Evolutionary conservation across 352 stramenopile species (phyloP).

Genomic region (Pythium folliculosum): DNA sequence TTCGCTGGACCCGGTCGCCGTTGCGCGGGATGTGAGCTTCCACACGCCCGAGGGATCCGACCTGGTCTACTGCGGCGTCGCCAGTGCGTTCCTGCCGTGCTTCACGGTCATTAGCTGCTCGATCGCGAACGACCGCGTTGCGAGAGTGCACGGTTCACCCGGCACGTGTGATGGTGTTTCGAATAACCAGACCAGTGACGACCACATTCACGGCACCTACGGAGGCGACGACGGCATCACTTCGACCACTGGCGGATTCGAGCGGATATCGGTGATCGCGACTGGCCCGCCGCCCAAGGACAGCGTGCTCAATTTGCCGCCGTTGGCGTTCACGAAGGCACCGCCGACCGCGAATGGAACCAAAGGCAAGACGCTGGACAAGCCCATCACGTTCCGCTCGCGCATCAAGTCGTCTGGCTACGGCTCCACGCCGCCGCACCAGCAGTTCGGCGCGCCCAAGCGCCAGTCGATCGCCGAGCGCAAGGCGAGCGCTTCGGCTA

Average conservation of each 20-base stretch:
- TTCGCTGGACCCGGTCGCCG: constrained; percentile 31
- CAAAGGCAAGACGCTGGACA: constrained; percentile 44
- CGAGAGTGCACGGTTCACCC: neutral
- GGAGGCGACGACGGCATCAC: neutral
- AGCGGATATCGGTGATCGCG: constrained; percentile 54
- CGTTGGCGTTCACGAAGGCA: constrained; percentile 33
- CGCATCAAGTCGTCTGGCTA: constrained; percentile 86
- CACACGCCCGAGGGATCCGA: constrained; percentile 27
- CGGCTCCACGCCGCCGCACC: constrained; percentile 32
- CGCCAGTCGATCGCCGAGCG: constrained; percentile 31
- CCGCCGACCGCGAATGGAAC: constrained; percentile 33
- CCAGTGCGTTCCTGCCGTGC: constrained; percentile 71
- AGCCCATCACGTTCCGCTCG: constrained; percentile 81
- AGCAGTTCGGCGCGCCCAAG: constrained; percentile 20
- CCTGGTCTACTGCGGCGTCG: constrained; percentile 43
- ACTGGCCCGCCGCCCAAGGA: constrained; percentile 42
- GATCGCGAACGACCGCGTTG: constrained; percentile 2
- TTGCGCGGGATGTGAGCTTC: constrained; percentile 66
- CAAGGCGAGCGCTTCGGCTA: constrained; percentile 14
- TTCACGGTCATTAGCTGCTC: constrained; percentile 43
- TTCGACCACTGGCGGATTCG: neutral
- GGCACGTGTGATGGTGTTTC: neutral
- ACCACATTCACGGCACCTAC: neutral
- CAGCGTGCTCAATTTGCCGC: constrained; percentile 60
- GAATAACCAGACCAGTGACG: constrained; percentile 21